A percentile compares a stretch with the other conserved stretches of the same genome.
phyloP scores from a whole-genome alignment of 2,329 filamentous ascomycete genomes.

The Aaosphaeria arxii region DNA sequence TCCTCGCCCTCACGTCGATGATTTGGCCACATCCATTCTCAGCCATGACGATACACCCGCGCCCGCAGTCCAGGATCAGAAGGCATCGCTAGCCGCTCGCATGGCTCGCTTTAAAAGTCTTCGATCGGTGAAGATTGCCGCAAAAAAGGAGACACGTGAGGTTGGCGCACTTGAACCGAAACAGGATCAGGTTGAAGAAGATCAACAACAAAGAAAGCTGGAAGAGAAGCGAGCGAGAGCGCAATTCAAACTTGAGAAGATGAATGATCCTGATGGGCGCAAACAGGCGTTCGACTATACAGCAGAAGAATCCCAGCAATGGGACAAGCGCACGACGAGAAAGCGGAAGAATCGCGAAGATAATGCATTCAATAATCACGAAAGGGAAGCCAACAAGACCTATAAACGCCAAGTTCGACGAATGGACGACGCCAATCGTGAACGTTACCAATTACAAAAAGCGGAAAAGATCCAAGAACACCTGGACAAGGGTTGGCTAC shows the following conservation, averaged over 20 bases:
- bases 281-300: constrained; percentile 99
- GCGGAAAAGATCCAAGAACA: constrained; percentile 80
- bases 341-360: constrained; percentile 78
- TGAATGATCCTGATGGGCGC: constrained; percentile 89
- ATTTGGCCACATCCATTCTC: too few species aligned
- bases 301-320: constrained; percentile 85
- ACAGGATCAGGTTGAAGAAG: constrained; percentile 56
- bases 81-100: constrained; percentile 34
- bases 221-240: constrained; percentile 79
- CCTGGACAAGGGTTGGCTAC: constrained; percentile 77
- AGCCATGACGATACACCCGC: background rate
- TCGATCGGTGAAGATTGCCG: constrained; percentile 62
- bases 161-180: constrained; percentile 64
- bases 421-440: constrained; percentile 67
- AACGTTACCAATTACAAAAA: constrained; percentile 85
- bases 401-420: constrained; percentile 89
- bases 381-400: constrained; percentile 81
- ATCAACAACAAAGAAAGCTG: background rate
- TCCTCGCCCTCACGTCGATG: too few species aligned
- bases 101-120: constrained; percentile 81
- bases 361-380: constrained; percentile 87
- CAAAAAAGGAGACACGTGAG: constrained; percentile 67
- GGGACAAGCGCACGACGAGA: constrained; percentile 89
- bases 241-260: constrained; percentile 88
- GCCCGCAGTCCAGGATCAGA: constrained; percentile 11